phyloP scores from a whole-genome alignment of 1,139 yeast genomes.

The Zhuliangozyma blackwelliae region DNA sequence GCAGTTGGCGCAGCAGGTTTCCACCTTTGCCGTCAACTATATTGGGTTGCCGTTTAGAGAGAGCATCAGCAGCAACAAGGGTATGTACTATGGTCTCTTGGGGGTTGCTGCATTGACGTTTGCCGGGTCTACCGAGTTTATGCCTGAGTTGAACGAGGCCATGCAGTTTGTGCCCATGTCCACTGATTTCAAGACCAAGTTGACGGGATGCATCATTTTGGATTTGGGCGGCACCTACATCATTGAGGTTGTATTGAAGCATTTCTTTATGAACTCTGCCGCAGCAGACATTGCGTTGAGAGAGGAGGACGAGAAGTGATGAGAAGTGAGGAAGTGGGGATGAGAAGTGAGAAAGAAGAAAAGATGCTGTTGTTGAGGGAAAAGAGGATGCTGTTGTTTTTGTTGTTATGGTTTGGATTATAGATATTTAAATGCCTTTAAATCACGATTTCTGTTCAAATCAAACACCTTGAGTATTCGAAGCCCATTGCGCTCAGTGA shows the following conservation, averaged over 20 bases:
- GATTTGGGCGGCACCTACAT: slow-evolving; percentile 78
- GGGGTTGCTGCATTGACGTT: slow-evolving; percentile 89
- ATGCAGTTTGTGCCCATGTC: slow-evolving; percentile 90
- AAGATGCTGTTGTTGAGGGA: slow-evolving; percentile 1
- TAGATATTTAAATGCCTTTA: slow-evolving; percentile 8
- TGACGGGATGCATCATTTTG: slow-evolving; percentile 66
- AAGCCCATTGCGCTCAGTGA: slow-evolving; percentile 18
- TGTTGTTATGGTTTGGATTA: slow-evolving; percentile 1
- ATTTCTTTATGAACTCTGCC: slow-evolving; percentile 82
- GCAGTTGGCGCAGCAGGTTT: slow-evolving; percentile 93
- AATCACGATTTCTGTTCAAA: slow-evolving; percentile 27
- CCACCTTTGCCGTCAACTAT: slow-evolving; percentile 96
- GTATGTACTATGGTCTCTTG: slow-evolving; percentile 92
- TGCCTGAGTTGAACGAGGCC: slow-evolving; percentile 91
- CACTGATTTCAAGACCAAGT: slow-evolving; percentile 65
- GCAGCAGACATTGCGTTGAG: slow-evolving; percentile 86
- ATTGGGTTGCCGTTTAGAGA: slow-evolving; percentile 98
- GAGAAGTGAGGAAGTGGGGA: slow-evolving; percentile 1
- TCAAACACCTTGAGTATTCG: slow-evolving; percentile 24
- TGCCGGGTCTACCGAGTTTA: slow-evolving; percentile 88
- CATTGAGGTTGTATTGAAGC: slow-evolving; percentile 77
- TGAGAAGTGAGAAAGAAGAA: slow-evolving; percentile 1
- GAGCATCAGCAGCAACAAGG: slow-evolving; percentile 82
- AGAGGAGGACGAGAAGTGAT: slow-evolving; percentile 17
- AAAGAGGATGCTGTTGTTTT: not conserved